These are phyloP conservation scores for Russula dissimulans DNA, from an alignment of 768 basidiomycete genomes.

Conservation along the genomic window DNA sequence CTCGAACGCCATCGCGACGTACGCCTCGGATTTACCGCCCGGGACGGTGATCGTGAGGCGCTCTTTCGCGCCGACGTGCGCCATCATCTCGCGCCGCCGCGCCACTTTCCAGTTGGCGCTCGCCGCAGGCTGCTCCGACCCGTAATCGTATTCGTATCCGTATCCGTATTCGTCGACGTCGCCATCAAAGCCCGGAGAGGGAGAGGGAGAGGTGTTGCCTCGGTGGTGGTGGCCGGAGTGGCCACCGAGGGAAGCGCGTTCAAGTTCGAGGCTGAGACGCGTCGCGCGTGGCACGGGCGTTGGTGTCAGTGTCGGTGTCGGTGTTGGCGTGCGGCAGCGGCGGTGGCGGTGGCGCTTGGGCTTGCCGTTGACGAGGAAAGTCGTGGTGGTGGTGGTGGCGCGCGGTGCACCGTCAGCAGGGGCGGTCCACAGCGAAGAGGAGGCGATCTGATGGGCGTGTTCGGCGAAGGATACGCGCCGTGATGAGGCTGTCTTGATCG, in stretches of 20 bases:
- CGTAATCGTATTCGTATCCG: not conserved
- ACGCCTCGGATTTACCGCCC: conserved; percentile 16
- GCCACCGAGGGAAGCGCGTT: no score
- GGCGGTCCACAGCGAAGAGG: conserved; percentile 4
- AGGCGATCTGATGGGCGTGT: not conserved
- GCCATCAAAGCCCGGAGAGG: conserved; percentile 4
- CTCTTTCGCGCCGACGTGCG: not conserved
- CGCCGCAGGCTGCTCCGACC: not conserved
- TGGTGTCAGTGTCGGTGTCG: not conserved
- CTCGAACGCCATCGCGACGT: conserved; percentile 13
- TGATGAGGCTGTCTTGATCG: not conserved
- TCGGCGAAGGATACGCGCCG: conserved; percentile 1
- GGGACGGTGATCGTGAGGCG: conserved; percentile 13
- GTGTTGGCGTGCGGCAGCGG: not conserved
- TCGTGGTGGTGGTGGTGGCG: not conserved
- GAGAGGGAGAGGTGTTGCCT: no score
- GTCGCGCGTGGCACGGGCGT: not conserved
- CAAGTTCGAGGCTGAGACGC: no score
- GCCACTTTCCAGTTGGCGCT: no score
- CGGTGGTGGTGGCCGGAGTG: no score
- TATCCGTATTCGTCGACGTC: conserved; percentile 2
- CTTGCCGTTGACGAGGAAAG: no score
- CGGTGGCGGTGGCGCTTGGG: not conserved
- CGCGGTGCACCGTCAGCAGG: not conserved
- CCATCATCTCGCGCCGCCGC: no score